Evolutionary conservation across 164 flowering plant species (phyloP).

Genomic region (Stephania yunnanensis): DNA sequence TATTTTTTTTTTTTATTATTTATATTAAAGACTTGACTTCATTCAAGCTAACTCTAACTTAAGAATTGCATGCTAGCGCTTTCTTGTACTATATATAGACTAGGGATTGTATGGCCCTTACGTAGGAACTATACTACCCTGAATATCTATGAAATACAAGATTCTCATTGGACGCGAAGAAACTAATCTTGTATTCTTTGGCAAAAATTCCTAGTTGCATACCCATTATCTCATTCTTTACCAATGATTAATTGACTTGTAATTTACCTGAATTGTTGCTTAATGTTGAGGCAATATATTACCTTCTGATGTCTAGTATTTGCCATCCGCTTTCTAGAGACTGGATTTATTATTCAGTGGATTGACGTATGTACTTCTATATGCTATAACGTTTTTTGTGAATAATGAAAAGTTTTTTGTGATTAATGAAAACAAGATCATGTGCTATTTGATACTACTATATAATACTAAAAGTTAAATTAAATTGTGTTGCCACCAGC

Average conservation of each 20-base stretch:
- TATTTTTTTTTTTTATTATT: not conserved
- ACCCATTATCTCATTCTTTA: no score
- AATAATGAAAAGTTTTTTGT: not conserved
- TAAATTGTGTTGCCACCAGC: constrained; percentile 40
- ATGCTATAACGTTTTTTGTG: not conserved
- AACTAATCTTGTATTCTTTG: not conserved
- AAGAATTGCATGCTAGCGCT: not conserved
- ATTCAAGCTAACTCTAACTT: not conserved
- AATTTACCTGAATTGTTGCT: no score
- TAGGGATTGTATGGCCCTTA: not conserved
- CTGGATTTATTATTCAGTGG: not conserved
- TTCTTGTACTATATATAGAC: not conserved
- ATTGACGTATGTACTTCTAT: not conserved
- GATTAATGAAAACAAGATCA: not conserved
- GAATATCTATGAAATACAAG: no score
- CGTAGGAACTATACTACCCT: not conserved
- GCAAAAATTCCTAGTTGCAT: not conserved
- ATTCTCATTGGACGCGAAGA: no score
- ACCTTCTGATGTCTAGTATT: no score
- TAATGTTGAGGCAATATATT: no score
- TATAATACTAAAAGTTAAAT: constrained; percentile 3
- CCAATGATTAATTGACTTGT: not conserved
- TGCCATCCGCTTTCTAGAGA: not conserved
- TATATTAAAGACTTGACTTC: not conserved
- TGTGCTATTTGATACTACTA: not conserved